Evolutionary conservation across 2,329 filamentous ascomycete genomes (phyloP), one percentile per base, ranked within the genome.

Genomic region (Cytospora schulzeri): DNA sequence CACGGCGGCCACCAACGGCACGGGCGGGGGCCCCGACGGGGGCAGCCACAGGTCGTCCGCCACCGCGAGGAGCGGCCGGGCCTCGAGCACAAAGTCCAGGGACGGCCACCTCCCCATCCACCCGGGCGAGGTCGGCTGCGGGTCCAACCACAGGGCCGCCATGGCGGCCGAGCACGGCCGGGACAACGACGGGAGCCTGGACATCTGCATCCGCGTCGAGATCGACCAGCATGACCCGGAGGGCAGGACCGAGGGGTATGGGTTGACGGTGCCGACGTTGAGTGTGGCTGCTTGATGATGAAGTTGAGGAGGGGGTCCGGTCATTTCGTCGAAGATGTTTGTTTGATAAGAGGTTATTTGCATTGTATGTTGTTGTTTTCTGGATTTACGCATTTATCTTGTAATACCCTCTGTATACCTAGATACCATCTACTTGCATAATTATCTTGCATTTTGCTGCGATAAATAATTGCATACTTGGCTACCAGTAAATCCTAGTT

Each of bases 201-300:
- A 97, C 70, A 87, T 98, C 57, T 88, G 88, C 62, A 86, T 99
- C 71, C 90, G 93, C 64, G 88, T 97, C 68, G 95, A 99, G 77
- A 87, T 94, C 67, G 88, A 93, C 74, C 91, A 96, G 73, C 88
- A 90, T 70, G 88, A 98, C 74, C 87, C 87, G 2, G 82, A 91
- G 41, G 95, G 95, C 45, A 86, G 85, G 69, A 98, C 95, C 0
- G 83, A 89, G 67, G 86, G 88, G 17, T 99, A 99, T 73, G 90
- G 93, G 12, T 80, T 99, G 56, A 89, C 92, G 2, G 88, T 99
- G n/a, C 95, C 95, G 15, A 80, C 85, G 29, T 81, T 97, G 57
- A 59, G 54, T n/a, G 29, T 56, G 50, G 28, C 24, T 48, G 48
- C 28, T 3, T 60, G 26, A 58, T 14, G 28, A 22, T 11, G 29